Percentiles rank a stretch among this genome's conserved stretches.
Conservation (phyloP, 495 filamentous ascomycete species). For the Penicillium ochrochloron region DNA sequence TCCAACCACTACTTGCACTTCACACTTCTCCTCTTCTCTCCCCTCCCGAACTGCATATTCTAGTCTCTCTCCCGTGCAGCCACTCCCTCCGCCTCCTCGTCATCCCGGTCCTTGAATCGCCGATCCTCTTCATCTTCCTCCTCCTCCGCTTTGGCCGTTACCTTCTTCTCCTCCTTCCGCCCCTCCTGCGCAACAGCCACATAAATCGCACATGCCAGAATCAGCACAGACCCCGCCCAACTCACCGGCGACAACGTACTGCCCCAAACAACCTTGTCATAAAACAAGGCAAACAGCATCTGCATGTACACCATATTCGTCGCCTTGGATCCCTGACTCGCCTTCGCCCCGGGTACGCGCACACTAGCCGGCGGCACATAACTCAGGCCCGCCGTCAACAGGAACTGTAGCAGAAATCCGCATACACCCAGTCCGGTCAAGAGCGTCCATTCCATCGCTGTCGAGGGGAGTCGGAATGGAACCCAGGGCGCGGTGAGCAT, state of each 20-base stretch:
- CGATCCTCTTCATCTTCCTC: slow-evolving; percentile 11
- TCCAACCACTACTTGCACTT: too few relatives aligned
- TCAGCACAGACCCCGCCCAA: slow-evolving; percentile 74
- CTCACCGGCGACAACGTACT: slow-evolving; percentile 67
- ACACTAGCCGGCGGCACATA: slow-evolving; percentile 54
- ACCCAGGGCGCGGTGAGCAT: slow-evolving; percentile 61
- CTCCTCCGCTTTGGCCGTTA: neutral
- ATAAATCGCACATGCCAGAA: slow-evolving; percentile 80
- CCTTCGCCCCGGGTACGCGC: slow-evolving; percentile 31
- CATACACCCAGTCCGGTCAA: slow-evolving; percentile 71
- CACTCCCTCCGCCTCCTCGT: slow-evolving; percentile 17
- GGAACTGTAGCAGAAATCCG: slow-evolving; percentile 86
- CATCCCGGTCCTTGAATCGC: slow-evolving; percentile 19
- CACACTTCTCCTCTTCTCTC: neutral
- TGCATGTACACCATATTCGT: slow-evolving; percentile 91
- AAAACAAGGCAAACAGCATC: slow-evolving; percentile 87
- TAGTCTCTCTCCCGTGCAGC: slow-evolving; percentile 4
- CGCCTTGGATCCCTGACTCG: slow-evolving; percentile 61
- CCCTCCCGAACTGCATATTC: slow-evolving; percentile 10
- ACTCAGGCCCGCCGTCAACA: slow-evolving; percentile 80
- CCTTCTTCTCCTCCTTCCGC: slow-evolving; percentile 18
- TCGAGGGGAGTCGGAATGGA: slow-evolving; percentile 66
- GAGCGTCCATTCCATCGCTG: slow-evolving; percentile 68
- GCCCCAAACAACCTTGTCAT: slow-evolving; percentile 80
- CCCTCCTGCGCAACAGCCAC: slow-evolving; percentile 63